These are phyloP conservation scores for Phylloporus arenicola DNA, from an alignment of 768 basidiomycete genomes.

Conservation along the genomic window DNA sequence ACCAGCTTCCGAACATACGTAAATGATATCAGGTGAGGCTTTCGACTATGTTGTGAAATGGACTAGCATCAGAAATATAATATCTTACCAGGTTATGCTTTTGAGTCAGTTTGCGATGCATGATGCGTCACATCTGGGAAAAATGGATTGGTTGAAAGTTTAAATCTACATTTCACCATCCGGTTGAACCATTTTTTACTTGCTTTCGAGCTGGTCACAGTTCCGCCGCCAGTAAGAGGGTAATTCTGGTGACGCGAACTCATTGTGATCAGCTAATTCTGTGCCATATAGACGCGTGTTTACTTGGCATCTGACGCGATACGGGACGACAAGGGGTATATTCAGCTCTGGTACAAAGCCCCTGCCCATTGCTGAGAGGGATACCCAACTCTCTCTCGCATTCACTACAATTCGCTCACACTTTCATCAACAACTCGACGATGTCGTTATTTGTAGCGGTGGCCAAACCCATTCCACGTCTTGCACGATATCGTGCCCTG, in stretches of 20 bases:
- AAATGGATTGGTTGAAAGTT: background rate
- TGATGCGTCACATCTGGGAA: background rate
- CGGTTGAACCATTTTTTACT: background rate
- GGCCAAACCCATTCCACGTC: conserved; percentile 24
- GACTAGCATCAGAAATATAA: no score
- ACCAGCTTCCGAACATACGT: no score
- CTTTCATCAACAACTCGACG: background rate
- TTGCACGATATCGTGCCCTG: conserved; percentile 33
- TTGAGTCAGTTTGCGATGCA: background rate
- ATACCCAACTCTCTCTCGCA: background rate
- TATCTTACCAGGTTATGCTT: background rate
- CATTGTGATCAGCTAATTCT: background rate
- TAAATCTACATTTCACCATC: background rate
- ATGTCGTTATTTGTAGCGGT: conserved; percentile 9
- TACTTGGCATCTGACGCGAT: background rate
- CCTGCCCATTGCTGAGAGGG: background rate
- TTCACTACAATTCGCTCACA: background rate
- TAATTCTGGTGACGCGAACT: background rate
- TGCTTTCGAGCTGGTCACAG: background rate
- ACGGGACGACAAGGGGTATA: background rate
- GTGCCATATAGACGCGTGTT: background rate
- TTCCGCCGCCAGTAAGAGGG: background rate
- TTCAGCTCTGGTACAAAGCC: background rate
- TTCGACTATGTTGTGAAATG: no score
- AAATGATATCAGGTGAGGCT: no score